These are phyloP conservation scores for Hansenula sp. DNA, from an alignment of 1,139 yeast species.

Conservation along the genomic window DNA sequence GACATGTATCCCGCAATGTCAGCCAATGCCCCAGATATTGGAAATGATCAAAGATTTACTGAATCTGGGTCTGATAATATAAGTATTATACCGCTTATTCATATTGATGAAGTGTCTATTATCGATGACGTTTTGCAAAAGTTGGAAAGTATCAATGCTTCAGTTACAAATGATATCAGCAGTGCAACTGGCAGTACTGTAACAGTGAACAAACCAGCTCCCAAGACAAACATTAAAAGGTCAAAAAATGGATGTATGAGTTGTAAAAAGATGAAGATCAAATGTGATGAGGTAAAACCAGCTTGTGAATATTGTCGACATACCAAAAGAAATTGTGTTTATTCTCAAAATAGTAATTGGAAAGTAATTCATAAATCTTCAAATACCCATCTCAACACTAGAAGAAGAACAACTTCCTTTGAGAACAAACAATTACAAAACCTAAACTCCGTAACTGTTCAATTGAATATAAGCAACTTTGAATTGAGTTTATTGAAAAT, in stretches of 20 bases:
- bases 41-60: too few relatives aligned
- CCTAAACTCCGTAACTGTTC: slow-evolving; percentile 1
- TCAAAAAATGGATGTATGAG: slow-evolving; percentile 53
- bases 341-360: background rate
- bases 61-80: too few relatives aligned
- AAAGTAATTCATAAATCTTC: background rate
- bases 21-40: too few relatives aligned
- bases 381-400: background rate
- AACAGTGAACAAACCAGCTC: background rate
- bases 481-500: background rate
- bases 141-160: too few relatives aligned
- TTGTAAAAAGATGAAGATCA: slow-evolving; percentile 62
- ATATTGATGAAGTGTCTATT: too few relatives aligned
- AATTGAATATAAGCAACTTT: slow-evolving; percentile 1
- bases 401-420: background rate
- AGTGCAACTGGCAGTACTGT: too few relatives aligned
- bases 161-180: too few relatives aligned
- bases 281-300: slow-evolving; percentile 69
- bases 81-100: too few relatives aligned
- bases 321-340: slow-evolving; percentile 16
- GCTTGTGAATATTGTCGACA: slow-evolving; percentile 54
- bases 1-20: too few relatives aligned
- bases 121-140: too few relatives aligned
- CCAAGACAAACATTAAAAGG: slow-evolving; percentile 15
- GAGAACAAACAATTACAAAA: background rate